A percentile compares a stretch with the other conserved stretches of the same genome.
These are phyloP conservation scores for Fusarium bulbicola DNA, from an alignment of 2,329 filamentous ascomycete genomes.

Conservation along the genomic window DNA sequence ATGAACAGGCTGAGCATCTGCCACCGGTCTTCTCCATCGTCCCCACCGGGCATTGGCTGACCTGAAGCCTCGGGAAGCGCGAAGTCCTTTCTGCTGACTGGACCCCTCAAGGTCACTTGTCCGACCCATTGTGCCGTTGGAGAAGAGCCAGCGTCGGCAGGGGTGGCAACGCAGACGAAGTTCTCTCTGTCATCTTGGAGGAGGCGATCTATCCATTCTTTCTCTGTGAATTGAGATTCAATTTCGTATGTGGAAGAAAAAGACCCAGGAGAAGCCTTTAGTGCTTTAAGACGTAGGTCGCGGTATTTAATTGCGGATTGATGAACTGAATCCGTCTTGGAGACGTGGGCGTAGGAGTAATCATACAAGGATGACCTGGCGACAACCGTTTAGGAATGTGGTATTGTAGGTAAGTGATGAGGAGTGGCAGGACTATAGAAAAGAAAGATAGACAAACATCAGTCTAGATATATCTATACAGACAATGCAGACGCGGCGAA, in stretches of 20 bases:
- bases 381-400: rapidly evolving
- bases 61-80: rapidly evolving
- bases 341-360: background rate
- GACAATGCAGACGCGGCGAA: background rate
- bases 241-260: background rate
- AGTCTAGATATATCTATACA: background rate
- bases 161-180: background rate
- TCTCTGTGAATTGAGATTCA: background rate
- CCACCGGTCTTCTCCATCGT: background rate
- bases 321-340: background rate
- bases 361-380: background rate
- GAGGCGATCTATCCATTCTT: background rate
- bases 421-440: rapidly evolving
- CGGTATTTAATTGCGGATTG: background rate
- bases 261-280: rapidly evolving
- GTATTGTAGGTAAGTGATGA: background rate
- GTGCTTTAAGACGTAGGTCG: background rate
- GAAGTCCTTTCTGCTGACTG: background rate
- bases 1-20: background rate
- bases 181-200: background rate
- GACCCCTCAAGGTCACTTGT: background rate
- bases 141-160: rapidly evolving
- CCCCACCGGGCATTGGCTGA: rapidly evolving
- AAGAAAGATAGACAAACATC: background rate
- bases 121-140: rapidly evolving